Evolutionary conservation across 2,329 filamentous ascomycete genomes (phyloP), one percentile per base, ranked within the genome.

Genomic region (Zelopaecilomyces penicillatus): DNA sequence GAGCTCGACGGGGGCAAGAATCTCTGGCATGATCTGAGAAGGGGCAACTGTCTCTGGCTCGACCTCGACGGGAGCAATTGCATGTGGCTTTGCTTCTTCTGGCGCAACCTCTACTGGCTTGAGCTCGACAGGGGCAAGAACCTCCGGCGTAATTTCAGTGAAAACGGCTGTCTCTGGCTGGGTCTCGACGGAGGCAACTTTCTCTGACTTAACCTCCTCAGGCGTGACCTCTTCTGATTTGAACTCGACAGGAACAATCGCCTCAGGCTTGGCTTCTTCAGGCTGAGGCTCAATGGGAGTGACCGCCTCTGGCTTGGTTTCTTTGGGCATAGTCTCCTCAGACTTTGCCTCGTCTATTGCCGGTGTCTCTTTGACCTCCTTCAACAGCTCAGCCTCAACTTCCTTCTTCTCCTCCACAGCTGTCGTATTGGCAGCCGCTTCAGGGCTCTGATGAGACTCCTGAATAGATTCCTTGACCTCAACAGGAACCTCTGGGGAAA

Each of bases 361-460:
- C 52, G 68, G 56, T 43, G 60, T 58, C 42, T 65, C 59, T 61
- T 75, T 71, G 49, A 82, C 73, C 62, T 85, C 77, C 52, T 78
- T 73, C 39, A 89, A 69, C 6, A 94, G 71, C 66, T 95, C 84
- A 28, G 77, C 64, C 68, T 94, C 87, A 5, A 89, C 73, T 7
- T 71, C 74, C 61, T 78, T 79, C 76, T 93, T 93, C 55, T 90
- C 85, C 50, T 76, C 67, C 5, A 93, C 85, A 12, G 82, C 84
- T 44, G 74, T 73, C 2, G 78, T 69, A 63, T 81, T 83, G 44
- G 76, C 75, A 32, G 84, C 78, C 31, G 87, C 87, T 65, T 93
- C 87, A 6, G 86, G 83, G 49, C 69, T 71, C 56, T 73, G 63
- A 44, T 78, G 75, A 26, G 84, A 75, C 56, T 75, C 70, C 34